These are phyloP conservation scores for Arachis monticola DNA, from an alignment of 331 rosid genomes.

Conservation along the genomic window DNA sequence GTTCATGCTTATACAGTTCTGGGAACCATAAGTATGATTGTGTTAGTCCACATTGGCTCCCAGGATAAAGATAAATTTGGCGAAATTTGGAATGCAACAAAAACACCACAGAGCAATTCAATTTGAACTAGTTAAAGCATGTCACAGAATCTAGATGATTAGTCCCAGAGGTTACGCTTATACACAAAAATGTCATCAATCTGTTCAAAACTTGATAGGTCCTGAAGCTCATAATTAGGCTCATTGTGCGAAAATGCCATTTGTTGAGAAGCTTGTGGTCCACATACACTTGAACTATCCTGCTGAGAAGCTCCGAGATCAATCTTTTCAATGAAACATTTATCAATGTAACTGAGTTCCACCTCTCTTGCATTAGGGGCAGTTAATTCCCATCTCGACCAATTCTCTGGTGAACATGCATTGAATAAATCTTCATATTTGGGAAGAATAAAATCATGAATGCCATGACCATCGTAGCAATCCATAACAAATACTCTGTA, in stretches of 20 bases:
- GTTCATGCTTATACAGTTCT: constrained; percentile 41
- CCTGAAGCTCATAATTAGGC: constrained; percentile 52
- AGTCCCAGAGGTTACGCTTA: constrained; percentile 66
- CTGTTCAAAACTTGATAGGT: constrained; percentile 54
- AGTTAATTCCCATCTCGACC: constrained; percentile 70
- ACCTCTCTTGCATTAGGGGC: constrained; percentile 39
- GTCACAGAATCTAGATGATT: constrained; percentile 50
- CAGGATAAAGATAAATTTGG: constrained; percentile 37
- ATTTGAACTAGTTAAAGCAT: constrained; percentile 46
- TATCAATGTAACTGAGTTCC: constrained; percentile 43
- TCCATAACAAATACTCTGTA: constrained; percentile 67
- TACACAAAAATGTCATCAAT: constrained; percentile 75
- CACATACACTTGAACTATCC: constrained; percentile 56
- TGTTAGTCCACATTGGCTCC: constrained; percentile 40
- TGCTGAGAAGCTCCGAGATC: constrained; percentile 43
- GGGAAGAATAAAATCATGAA: constrained; percentile 53
- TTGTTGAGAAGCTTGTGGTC: constrained; percentile 51
- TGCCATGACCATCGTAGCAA: constrained; percentile 50
- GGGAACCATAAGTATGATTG: constrained; percentile 41
- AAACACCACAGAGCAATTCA: constrained; percentile 52
- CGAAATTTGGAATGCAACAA: constrained; percentile 44
- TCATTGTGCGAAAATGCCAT: constrained; percentile 36
- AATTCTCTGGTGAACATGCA: constrained; percentile 60
- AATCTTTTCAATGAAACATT: constrained; percentile 41
- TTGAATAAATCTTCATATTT: constrained; percentile 48